Evolutionary conservation across 73 alveolate genomes (phyloP).

Genomic region (Tetrahymena malaccensis): DNA sequence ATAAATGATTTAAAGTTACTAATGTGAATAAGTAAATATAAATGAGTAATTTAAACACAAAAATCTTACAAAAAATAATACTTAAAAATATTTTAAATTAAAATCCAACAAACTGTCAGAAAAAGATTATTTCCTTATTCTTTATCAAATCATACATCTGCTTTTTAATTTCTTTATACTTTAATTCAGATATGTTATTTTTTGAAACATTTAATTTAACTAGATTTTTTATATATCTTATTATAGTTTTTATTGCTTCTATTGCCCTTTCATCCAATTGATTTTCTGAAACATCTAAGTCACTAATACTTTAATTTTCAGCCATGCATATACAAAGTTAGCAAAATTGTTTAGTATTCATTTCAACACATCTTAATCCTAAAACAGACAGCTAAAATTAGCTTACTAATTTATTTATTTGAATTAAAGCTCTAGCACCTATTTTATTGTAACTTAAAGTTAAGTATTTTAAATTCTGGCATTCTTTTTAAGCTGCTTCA

Average conservation of each 20-base stretch:
- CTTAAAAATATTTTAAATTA: background rate
- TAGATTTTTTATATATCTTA: background rate
- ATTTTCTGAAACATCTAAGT: background rate
- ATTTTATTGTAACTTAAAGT: background rate
- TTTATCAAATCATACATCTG: background rate
- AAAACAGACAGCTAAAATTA: background rate
- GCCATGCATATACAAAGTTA: background rate
- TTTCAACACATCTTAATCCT: background rate
- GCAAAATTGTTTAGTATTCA: background rate
- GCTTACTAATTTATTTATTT: background rate
- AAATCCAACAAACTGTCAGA: background rate
- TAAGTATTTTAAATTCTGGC: background rate
- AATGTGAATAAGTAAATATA: background rate
- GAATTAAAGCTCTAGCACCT: background rate
- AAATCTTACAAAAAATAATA: background rate
- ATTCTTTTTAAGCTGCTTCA: background rate
- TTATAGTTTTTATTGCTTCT: background rate
- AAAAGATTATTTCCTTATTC: background rate
- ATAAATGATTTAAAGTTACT: background rate
- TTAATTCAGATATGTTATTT: background rate
- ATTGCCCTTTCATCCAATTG: background rate
- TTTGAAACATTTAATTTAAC: background rate
- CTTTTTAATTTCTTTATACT: background rate
- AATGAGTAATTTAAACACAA: background rate
- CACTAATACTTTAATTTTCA: background rate